Evolutionary conservation across 2,329 filamentous ascomycete genomes (phyloP).

Genomic region (Harringtonia lauricola): DNA sequence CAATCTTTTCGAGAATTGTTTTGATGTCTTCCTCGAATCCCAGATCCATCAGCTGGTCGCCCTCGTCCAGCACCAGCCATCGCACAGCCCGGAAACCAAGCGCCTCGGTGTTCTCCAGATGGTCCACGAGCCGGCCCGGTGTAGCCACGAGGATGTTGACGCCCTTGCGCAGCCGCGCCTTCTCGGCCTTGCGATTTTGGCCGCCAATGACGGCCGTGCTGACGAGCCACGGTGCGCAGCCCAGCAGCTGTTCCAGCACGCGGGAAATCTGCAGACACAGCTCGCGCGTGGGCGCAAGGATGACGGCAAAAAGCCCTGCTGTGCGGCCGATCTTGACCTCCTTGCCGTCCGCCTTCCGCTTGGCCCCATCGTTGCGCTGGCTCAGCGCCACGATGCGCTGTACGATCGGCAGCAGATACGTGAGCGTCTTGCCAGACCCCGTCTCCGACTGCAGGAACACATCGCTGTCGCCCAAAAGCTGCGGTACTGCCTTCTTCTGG

Average conservation of each 20-base stretch:
- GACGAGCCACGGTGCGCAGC: constrained; percentile 90
- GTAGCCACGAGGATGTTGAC: constrained; percentile 94
- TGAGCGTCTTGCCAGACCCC: constrained; percentile 91
- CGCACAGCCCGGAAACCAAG: constrained; percentile 80
- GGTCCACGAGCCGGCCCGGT: constrained; percentile 81
- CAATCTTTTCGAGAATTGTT: constrained; percentile 71
- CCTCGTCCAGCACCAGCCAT: constrained; percentile 92
- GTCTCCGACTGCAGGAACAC: constrained; percentile 96
- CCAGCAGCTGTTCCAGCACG: constrained; percentile 73
- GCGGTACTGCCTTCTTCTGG: constrained; percentile 77
- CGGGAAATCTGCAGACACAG: constrained; percentile 86
- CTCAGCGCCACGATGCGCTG: constrained; percentile 76
- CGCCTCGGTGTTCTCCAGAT: constrained; percentile 83
- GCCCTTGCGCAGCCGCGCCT: constrained; percentile 85
- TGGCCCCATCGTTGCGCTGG: constrained; percentile 35
- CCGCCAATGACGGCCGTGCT: constrained; percentile 70
- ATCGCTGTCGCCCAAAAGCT: constrained; percentile 72
- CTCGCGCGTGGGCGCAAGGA: constrained; percentile 90
- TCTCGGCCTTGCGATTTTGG: constrained; percentile 69
- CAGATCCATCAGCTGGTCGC: constrained; percentile 95
- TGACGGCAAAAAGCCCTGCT: constrained; percentile 83
- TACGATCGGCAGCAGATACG: constrained; percentile 88
- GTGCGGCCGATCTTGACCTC: constrained; percentile 59
- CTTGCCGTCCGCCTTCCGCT: constrained; percentile 13
- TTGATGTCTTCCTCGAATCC: constrained; percentile 93